Evolutionary conservation across 1,139 yeast genomes (phyloP).

Genomic region (Candida sanyaensis): DNA sequence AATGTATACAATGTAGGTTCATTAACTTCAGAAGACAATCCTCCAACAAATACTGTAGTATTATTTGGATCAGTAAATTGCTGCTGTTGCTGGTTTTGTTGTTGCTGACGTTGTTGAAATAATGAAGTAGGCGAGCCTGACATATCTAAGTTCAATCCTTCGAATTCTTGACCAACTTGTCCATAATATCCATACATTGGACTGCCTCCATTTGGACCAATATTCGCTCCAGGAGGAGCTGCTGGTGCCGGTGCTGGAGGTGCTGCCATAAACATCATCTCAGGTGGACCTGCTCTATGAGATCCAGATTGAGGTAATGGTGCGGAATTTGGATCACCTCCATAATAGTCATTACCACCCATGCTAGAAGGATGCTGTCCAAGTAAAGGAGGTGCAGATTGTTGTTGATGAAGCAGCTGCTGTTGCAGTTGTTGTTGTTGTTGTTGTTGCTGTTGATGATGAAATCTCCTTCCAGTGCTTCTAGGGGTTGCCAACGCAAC

Average conservation of each 20-base stretch:
- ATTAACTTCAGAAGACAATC: constrained; percentile 70
- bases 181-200: constrained; percentile 13
- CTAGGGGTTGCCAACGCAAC: constrained; percentile 72
- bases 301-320: constrained; percentile 2
- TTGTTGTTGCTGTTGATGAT: constrained; percentile 6
- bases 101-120: constrained; percentile 9
- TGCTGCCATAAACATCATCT: constrained; percentile 19
- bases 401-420: constrained; percentile 6
- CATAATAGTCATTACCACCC: constrained; percentile 2
- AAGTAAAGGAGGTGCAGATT: constrained; percentile 3
- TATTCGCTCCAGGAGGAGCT: constrained; percentile 1
- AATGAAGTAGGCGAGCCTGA: constrained; percentile 2
- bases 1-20: constrained; percentile 75
- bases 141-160: constrained; percentile 7
- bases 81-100: constrained; percentile 24
- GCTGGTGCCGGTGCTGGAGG: constrained; percentile 9
- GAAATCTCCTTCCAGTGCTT: constrained; percentile 19
- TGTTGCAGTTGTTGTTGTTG: constrained; percentile 8
- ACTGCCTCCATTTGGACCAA: constrained; percentile 8
- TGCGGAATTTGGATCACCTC: background rate
- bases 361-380: constrained; percentile 2
- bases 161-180: constrained; percentile 6
- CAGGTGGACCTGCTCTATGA: constrained; percentile 14
- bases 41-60: constrained; percentile 95
- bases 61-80: constrained; percentile 73